Percentiles rank a stretch among this genome's conserved stretches.
Evolutionary conservation across 208 protist species (phyloP).

Genomic region (Trypanosoma avium): DNA sequence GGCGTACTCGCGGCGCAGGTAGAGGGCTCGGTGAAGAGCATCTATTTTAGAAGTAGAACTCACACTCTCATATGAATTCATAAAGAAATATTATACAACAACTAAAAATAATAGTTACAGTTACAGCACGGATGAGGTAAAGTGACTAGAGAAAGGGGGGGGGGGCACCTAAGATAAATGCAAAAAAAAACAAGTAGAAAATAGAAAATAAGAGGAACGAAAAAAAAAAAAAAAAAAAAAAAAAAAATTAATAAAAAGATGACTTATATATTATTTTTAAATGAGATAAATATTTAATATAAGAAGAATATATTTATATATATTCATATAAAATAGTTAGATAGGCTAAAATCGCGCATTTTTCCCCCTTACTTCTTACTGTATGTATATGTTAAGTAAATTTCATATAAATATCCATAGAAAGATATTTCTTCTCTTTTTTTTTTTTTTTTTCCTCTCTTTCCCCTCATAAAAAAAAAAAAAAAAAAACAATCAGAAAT

Average conservation of each 20-base stretch:
- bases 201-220: slow-evolving; percentile 13
- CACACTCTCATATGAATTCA: not conserved
- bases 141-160: no score
- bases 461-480: no score
- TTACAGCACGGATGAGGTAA: no score
- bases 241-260: not conserved
- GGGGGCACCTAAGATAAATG: no score
- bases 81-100: not conserved
- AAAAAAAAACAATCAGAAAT: no score
- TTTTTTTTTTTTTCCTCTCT: no score
- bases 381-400: no score
- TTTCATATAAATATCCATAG: no score
- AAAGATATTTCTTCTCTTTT: no score
- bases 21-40: slow-evolving; percentile 51
- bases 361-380: no score
- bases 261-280: not conserved
- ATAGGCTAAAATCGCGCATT: not conserved
- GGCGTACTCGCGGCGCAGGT: slow-evolving; percentile 60
- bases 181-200: not conserved
- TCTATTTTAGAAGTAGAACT: slow-evolving; percentile 23
- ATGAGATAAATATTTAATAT: slow-evolving; percentile 18
- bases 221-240: slow-evolving; percentile 10
- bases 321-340: not conserved
- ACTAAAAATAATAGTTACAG: not conserved
- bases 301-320: no score